Percentiles rank a stretch among this genome's conserved stretches.
Evolutionary conservation across 805 yeast species (phyloP).

Genomic region (Gaillardinia entomophila): DNA sequence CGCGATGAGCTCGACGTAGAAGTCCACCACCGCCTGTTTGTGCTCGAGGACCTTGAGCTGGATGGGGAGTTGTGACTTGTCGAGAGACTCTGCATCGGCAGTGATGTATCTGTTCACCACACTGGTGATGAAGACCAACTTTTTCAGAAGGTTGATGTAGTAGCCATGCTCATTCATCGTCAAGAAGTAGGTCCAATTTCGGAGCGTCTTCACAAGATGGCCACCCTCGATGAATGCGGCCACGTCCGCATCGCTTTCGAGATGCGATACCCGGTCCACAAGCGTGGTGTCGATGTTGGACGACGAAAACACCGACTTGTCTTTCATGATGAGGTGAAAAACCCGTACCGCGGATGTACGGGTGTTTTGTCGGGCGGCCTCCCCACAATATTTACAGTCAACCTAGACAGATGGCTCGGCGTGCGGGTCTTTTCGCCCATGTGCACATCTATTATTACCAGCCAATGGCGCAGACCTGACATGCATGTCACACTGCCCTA

Average conservation of each 20-base stretch:
- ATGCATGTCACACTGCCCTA: no score
- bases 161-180: slow-evolving; percentile 47
- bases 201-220: slow-evolving; percentile 26
- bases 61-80: slow-evolving; percentile 5
- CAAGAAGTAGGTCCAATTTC: slow-evolving; percentile 37
- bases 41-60: slow-evolving; percentile 10
- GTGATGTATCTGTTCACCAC: slow-evolving; percentile 11
- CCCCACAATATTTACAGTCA: no score
- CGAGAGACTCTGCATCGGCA: slow-evolving; percentile 9
- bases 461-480: no score
- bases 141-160: slow-evolving; percentile 39
- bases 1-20: slow-evolving; percentile 49
- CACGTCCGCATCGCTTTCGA: slow-evolving; percentile 11
- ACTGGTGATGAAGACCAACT: slow-evolving; percentile 27
- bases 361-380: no score
- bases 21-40: slow-evolving; percentile 16
- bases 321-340: background rate
- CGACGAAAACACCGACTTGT: slow-evolving; percentile 1
- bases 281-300: slow-evolving; percentile 9
- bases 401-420: no score
- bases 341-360: no score
- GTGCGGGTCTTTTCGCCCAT: no score
- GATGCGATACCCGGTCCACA: slow-evolving; percentile 8
- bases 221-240: slow-evolving; percentile 20
- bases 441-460: no score